Conservation (phyloP, 176 grass and related monocot species). For the Lolium rigidum region DNA sequence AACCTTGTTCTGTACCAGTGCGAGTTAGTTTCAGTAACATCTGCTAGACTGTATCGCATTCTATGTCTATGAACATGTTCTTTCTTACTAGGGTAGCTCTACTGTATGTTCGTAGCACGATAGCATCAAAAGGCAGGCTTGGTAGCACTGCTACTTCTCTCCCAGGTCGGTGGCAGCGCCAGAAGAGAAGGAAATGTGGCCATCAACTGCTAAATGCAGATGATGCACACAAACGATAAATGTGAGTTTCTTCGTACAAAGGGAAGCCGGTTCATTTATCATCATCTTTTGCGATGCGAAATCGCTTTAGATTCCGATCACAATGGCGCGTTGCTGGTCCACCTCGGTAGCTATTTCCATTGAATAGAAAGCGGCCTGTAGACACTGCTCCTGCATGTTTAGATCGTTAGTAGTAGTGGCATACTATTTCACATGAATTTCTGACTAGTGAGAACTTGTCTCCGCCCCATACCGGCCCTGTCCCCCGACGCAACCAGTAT, state of each 20-base stretch:
- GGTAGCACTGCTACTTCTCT: neutral
- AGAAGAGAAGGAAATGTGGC: neutral
- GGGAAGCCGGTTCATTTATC: neutral
- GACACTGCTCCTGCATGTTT: neutral
- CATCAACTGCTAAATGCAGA: neutral
- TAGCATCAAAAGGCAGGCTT: neutral
- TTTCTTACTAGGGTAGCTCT: neutral
- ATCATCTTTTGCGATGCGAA: neutral
- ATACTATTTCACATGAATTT: neutral
- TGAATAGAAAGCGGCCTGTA: neutral
- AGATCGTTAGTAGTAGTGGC: neutral
- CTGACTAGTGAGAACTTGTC: neutral
- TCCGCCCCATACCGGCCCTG: neutral
- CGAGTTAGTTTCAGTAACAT: neutral
- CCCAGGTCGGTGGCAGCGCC: no score
- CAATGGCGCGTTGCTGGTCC: neutral
- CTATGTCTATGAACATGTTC: neutral
- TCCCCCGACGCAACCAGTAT: slow-evolving; percentile 11
- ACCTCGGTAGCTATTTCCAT: neutral
- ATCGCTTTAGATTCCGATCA: slow-evolving; percentile 8
- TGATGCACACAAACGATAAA: neutral
- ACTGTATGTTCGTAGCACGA: neutral
- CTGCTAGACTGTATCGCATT: neutral
- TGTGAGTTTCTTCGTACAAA: neutral
- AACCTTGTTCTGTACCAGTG: neutral